Evolutionary conservation across 805 yeast genomes (phyloP).

Genomic region (Candida coleopterorum): DNA sequence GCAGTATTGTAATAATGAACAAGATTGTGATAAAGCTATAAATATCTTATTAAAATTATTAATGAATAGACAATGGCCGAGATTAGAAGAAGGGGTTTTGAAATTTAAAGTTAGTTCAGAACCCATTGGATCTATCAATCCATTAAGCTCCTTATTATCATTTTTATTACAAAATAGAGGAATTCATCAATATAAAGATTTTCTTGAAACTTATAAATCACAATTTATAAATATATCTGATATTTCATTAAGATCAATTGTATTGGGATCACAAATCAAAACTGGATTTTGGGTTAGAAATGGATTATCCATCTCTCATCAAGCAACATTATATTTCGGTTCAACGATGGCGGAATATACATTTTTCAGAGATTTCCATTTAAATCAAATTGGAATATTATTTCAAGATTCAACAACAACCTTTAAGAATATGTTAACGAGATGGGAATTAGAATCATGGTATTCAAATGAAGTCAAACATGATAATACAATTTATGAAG

Average conservation of each 20-base stretch:
- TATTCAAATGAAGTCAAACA: constrained; percentile 29
- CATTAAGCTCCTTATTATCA: constrained; percentile 54
- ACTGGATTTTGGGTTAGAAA: constrained; percentile 82
- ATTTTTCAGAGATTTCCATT: constrained; percentile 40
- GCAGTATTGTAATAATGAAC: constrained; percentile 13
- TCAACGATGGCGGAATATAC: constrained; percentile 36
- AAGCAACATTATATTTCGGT: constrained; percentile 47
- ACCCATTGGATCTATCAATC: constrained; percentile 54
- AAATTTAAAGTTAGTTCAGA: constrained; percentile 43
- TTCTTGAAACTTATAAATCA: constrained; percentile 19
- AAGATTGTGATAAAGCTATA: constrained; percentile 26
- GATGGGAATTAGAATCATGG: constrained; percentile 60
- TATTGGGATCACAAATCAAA: constrained; percentile 73
- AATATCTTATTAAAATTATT: constrained; percentile 21
- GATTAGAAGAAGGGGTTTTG: constrained; percentile 26
- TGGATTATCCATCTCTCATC: constrained; percentile 51
- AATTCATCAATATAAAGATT: constrained; percentile 19
- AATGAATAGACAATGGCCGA: constrained; percentile 15
- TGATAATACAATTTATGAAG: constrained; percentile 42
- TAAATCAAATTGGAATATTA: constrained; percentile 41
- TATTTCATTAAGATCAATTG: constrained; percentile 54
- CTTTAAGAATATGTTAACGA: constrained; percentile 36
- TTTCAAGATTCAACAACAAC: constrained; percentile 34
- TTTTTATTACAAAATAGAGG: constrained; percentile 30
- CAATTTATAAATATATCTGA: constrained; percentile 43